Evolutionary conservation across 2,329 filamentous ascomycete species (phyloP).

Genomic region (Sordariomycetes sp.): DNA sequence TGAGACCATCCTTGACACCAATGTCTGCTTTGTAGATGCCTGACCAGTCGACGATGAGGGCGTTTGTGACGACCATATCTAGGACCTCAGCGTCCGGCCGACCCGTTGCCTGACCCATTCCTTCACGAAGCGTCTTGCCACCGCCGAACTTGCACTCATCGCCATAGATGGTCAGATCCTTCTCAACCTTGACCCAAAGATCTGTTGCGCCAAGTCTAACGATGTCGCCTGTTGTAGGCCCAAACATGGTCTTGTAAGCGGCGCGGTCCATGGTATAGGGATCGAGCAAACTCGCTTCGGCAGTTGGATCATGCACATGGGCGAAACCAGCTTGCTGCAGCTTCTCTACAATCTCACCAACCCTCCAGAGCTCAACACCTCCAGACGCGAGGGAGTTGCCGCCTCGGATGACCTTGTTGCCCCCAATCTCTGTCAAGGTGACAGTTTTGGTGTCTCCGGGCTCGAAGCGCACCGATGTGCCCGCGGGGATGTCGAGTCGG

Average conservation of each 20-base stretch:
- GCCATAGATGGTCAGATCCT: slow-evolving; percentile 74
- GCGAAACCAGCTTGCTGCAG: slow-evolving; percentile 69
- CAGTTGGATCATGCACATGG: slow-evolving; percentile 59
- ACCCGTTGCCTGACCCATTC: slow-evolving; percentile 88
- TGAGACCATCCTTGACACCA: slow-evolving; percentile 78
- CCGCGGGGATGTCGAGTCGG: slow-evolving; percentile 80
- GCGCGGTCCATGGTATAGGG: slow-evolving; percentile 64
- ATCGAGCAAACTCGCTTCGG: slow-evolving; percentile 40
- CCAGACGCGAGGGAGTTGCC: slow-evolving; percentile 76
- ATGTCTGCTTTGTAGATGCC: slow-evolving; percentile 97
- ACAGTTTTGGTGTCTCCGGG: slow-evolving; percentile 89
- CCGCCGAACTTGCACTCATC: slow-evolving; percentile 95
- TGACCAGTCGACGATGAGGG: slow-evolving; percentile 80
- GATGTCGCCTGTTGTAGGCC: slow-evolving; percentile 81
- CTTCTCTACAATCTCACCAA: slow-evolving; percentile 55
- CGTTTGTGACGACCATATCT: slow-evolving; percentile 83
- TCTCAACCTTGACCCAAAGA: slow-evolving; percentile 85
- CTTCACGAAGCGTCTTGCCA: slow-evolving; percentile 86
- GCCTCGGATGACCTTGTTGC: slow-evolving; percentile 69
- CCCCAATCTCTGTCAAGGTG: slow-evolving; percentile 79
- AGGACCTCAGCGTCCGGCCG: slow-evolving; percentile 62
- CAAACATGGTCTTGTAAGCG: slow-evolving; percentile 83
- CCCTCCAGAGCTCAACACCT: slow-evolving; percentile 52
- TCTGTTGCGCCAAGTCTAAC: slow-evolving; percentile 76
- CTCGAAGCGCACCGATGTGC: slow-evolving; percentile 88